Conservation (phyloP, 163 green algal genomes). For the Coccomyxa subellipsoidea region DNA sequence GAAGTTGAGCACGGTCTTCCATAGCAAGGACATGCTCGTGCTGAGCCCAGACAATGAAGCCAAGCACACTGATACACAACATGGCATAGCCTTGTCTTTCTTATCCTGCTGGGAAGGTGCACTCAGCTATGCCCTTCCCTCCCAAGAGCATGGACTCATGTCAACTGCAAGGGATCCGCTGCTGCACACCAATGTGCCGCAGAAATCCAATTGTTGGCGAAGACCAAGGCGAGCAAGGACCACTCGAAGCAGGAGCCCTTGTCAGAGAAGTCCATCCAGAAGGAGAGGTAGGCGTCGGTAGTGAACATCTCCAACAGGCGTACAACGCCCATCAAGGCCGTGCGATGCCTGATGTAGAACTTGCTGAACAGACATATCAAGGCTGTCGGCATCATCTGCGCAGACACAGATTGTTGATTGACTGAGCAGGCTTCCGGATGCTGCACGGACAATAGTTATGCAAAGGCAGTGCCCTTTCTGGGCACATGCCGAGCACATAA, state of each 20-base stretch:
- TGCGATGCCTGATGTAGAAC: background rate
- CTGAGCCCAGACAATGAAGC: no score
- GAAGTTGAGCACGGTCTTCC: no score
- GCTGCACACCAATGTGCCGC: background rate
- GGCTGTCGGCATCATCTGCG: background rate
- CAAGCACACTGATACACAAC: no score
- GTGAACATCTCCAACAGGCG: background rate
- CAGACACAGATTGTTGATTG: background rate
- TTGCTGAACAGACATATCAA: background rate
- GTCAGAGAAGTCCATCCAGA: background rate
- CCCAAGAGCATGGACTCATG: no score
- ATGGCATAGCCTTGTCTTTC: no score
- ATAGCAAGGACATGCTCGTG: no score
- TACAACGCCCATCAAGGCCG: background rate
- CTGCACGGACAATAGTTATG: background rate
- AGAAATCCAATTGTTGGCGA: background rate
- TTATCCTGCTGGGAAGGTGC: no score
- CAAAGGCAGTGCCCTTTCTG: no score
- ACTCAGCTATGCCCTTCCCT: no score
- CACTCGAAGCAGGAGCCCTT: background rate
- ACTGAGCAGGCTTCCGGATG: background rate
- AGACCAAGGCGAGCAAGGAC: background rate
- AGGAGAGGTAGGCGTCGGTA: background rate
- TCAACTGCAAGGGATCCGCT: no score
- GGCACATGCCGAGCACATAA: no score